phyloP scores from a whole-genome alignment of 768 basidiomycete genomes.

The Boletus rufocinnamomeus region DNA sequence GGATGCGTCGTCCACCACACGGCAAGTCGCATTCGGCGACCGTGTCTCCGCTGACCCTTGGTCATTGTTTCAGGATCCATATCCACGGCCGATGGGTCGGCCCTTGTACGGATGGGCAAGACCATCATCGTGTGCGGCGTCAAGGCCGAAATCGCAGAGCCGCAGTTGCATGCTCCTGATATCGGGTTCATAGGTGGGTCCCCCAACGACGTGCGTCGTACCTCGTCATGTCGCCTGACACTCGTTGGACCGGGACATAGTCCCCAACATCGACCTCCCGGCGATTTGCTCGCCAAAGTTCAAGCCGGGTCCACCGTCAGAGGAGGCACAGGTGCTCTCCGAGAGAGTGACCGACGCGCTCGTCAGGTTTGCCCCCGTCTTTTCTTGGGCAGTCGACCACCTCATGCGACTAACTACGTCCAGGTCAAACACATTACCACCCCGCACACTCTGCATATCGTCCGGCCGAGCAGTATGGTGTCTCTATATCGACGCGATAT shows the following conservation, averaged over 20 bases:
- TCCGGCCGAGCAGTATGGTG: slow-evolving; percentile 85
- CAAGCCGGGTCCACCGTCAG: slow-evolving; percentile 92
- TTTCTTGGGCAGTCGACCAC: background rate
- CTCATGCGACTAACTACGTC: background rate
- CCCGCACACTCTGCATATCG: slow-evolving; percentile 75
- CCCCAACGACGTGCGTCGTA: background rate
- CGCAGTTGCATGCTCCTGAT: slow-evolving; percentile 71
- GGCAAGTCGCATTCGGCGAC: background rate
- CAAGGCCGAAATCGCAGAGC: slow-evolving; percentile 93
- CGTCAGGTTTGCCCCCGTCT: slow-evolving; percentile 51
- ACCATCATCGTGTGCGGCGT: slow-evolving; percentile 97
- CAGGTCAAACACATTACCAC: slow-evolving; percentile 68
- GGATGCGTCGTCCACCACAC: background rate
- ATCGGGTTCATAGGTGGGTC: slow-evolving; percentile 79
- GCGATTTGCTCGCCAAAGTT: slow-evolving; percentile 92
- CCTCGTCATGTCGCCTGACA: background rate
- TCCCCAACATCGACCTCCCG: slow-evolving; percentile 93
- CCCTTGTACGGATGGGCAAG: slow-evolving; percentile 85
- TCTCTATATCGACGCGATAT: slow-evolving; percentile 92
- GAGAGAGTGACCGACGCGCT: slow-evolving; percentile 79
- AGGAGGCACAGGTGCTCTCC: slow-evolving; percentile 92
- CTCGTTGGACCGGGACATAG: slow-evolving; percentile 39
- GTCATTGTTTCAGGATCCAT: slow-evolving; percentile 67
- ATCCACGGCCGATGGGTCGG: slow-evolving; percentile 90
- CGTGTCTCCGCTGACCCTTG: background rate